phyloP scores from a whole-genome alignment of 2,329 filamentous ascomycete genomes.

The Ophiosphaerella narmari region DNA sequence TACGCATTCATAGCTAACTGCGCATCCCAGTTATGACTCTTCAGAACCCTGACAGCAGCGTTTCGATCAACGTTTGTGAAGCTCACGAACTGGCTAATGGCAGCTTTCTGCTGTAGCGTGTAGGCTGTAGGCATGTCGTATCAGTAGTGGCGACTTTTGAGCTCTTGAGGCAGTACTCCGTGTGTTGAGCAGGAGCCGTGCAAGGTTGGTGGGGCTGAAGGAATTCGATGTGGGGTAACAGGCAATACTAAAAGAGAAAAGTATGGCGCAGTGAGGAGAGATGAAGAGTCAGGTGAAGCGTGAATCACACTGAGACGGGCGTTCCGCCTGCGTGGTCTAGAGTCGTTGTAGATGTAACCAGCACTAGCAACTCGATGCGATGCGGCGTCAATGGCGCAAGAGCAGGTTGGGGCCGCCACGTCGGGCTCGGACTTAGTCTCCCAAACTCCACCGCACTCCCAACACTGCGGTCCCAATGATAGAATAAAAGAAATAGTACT shows the following conservation, averaged over 20 bases:
- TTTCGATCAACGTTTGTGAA: slow-evolving; percentile 53
- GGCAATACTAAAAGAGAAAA: not conserved
- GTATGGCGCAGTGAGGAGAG: slow-evolving; percentile 3
- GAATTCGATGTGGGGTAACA: not conserved
- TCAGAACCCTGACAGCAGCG: slow-evolving; percentile 51
- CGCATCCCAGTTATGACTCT: slow-evolving; percentile 52
- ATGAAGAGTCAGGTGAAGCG: too few species aligned
- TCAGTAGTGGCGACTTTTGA: slow-evolving; percentile 18
- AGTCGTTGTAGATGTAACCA: not conserved
- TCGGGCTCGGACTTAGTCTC: not conserved
- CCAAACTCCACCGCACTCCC: not conserved
- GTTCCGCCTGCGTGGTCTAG: not conserved
- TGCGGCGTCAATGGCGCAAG: slow-evolving; percentile 23
- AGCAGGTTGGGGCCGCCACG: too few species aligned
- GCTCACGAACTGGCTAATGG: slow-evolving; percentile 51
- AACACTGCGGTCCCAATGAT: not conserved
- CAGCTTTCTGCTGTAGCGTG: slow-evolving; percentile 52
- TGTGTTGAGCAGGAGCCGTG: not conserved
- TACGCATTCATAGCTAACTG: slow-evolving; percentile 54
- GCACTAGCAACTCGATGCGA: not conserved
- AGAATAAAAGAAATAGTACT: not conserved
- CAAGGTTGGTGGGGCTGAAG: slow-evolving; percentile 4
- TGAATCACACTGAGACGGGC: too few species aligned
- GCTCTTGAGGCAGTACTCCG: not conserved
- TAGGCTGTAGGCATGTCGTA: slow-evolving; percentile 53